Base-by-base conservation (phyloP, 2,329 filamentous ascomycete species). In the Xylariaceae sp. region DNA sequence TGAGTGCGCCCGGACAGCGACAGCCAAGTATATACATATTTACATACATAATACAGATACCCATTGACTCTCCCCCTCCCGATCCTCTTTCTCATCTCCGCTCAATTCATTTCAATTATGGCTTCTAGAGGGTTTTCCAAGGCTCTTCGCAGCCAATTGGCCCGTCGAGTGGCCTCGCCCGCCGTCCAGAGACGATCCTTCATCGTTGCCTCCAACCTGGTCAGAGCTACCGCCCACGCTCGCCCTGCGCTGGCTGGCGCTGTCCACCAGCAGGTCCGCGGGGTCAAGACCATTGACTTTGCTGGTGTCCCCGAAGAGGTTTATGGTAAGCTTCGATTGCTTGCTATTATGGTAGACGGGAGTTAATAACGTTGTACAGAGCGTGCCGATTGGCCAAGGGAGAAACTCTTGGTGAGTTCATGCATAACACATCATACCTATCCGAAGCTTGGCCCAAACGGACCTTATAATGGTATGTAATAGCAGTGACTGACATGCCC, bases 211-310 rank as follows among this genome's bases (percentile, higher is more conserved):
- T 76, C 84, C 69, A 81, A 78, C 72, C 76, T 81, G 60, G 79
- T 81, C 62, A 76, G 83, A 65, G 79, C 79, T 61, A 78, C 81
- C 67, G 80, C 82, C 64, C 79, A 77, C 68, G 56, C 59, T 40
- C 61, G 61, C 20, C 56, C 58, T 56, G 73, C 73, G 62, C 75
- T 79, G 47, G 74, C 77, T 67, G 78, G 75, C 60, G 73, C 76
- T 65, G 71, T 72, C 54, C 70, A 71, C 60, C 82, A 86, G 75
- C 89, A 91, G 82, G 81, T 84, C 66, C 89, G 95, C 74, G 95
- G 95, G 77, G 80, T 96, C 74, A 98, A 99, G 91, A 97, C 93
- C 70, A 93, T 99, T 78, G 93, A 98, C 87, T 99, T 99, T 78
- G 95, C 95, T 67, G 95, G 92, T 72, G 84, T 85, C 75, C 93